These are phyloP conservation scores for Phylloporus sp. DNA, from an alignment of 768 basidiomycete genomes.

Conservation along the genomic window DNA sequence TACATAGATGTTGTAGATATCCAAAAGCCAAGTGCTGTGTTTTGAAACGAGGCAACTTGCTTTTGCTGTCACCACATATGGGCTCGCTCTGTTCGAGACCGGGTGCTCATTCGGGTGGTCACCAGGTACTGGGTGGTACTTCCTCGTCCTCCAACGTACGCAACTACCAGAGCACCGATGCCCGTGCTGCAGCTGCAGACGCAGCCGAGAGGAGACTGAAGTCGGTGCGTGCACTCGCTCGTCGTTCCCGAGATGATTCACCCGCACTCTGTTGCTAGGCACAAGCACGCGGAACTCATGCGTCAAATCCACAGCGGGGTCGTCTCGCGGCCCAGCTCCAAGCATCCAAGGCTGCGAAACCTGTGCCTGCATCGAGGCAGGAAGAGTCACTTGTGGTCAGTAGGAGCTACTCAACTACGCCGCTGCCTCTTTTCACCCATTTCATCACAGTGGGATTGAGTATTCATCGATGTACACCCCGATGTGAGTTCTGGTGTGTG, in stretches of 20 bases:
- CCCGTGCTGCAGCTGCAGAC: constrained; percentile 55
- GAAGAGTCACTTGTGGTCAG: constrained; percentile 45
- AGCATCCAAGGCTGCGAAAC: constrained; percentile 35
- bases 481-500: constrained; percentile 24
- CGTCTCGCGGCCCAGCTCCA: constrained; percentile 41
- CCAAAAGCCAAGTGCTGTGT: too few relatives aligned
- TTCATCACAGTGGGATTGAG: constrained; percentile 41
- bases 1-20: constrained; percentile 11
- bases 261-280: constrained; percentile 28
- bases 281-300: constrained; percentile 40
- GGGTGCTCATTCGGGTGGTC: constrained; percentile 38
- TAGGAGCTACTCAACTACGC: constrained; percentile 18
- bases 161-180: constrained; percentile 33
- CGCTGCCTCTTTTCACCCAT: constrained; percentile 27
- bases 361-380: constrained; percentile 36
- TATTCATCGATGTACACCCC: constrained; percentile 19
- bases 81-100: constrained; percentile 58
- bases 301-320: constrained; percentile 45
- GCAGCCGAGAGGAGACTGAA: constrained; percentile 60
- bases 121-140: constrained; percentile 46
- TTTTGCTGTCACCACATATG: constrained; percentile 33
- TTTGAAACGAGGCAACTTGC: too few relatives aligned
- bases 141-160: constrained; percentile 24
- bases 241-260: constrained; percentile 22
- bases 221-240: constrained; percentile 40